phyloP scores from a whole-genome alignment of 2,329 filamentous ascomycete species.

The Xylariaceae sp. region DNA sequence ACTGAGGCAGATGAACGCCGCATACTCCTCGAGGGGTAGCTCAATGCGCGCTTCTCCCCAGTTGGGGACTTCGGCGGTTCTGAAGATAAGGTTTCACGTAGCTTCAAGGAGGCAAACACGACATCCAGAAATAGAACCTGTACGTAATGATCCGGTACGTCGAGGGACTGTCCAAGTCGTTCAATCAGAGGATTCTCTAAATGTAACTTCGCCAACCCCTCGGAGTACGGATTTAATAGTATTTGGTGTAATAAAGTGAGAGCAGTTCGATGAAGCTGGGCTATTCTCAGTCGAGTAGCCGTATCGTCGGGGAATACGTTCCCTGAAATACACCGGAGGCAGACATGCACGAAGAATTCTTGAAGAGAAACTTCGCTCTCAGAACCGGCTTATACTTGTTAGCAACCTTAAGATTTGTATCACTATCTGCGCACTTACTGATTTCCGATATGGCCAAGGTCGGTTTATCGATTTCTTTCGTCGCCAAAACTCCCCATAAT shows the following conservation, averaged over 20 bases:
- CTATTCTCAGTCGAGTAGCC: slow-evolving; percentile 47
- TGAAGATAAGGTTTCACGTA: slow-evolving; percentile 45
- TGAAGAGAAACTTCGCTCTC: slow-evolving; percentile 60
- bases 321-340: slow-evolving; percentile 57
- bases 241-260: slow-evolving; percentile 68
- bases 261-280: slow-evolving; percentile 67
- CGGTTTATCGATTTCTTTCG: slow-evolving; percentile 51
- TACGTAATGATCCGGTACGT: slow-evolving; percentile 62
- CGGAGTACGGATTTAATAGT: slow-evolving; percentile 59
- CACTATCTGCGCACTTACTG: slow-evolving; percentile 44
- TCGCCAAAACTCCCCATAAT: slow-evolving; percentile 67
- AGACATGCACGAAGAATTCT: slow-evolving; percentile 63
- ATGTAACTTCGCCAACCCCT: slow-evolving; percentile 56
- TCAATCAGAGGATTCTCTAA: slow-evolving; percentile 69
- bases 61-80: slow-evolving; percentile 43
- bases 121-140: slow-evolving; percentile 77
- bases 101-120: slow-evolving; percentile 68
- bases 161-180: slow-evolving; percentile 58
- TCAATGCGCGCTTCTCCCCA: slow-evolving; percentile 44
- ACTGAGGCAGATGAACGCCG: slow-evolving; percentile 36
- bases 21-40: slow-evolving; percentile 39
- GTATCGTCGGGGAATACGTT: slow-evolving; percentile 34
- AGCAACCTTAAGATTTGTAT: slow-evolving; percentile 24
- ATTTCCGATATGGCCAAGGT: slow-evolving; percentile 42
- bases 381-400: slow-evolving; percentile 40